Base-by-base conservation (phyloP, 768 basidiomycete genomes). In the Pleurotus tuber-regium region DNA sequence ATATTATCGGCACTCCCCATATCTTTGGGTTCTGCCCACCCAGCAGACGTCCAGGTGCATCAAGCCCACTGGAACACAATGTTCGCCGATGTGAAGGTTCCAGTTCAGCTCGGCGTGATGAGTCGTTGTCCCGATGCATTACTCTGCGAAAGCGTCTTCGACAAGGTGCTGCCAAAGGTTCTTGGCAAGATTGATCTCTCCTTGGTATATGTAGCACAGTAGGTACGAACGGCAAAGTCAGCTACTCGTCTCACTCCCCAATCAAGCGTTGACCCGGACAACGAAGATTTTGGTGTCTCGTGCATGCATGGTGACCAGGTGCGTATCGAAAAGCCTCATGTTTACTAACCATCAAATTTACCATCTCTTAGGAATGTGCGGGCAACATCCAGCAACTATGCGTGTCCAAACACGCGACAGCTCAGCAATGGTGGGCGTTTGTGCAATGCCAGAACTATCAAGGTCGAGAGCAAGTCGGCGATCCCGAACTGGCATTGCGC, bases 331-430 rank as follows among this genome's bases (percentile, higher is more conserved):
- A n/a, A 7, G 41, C 18, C 2, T 19, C 41, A 8, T 24, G 18
- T 24, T 9, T 25, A 9, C 41, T 5, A 25, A 8, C 4, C 41
- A 21, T 5, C 4, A 18, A 23, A 11, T 25, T 10, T 14, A 31
- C 14, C 30, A 14, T 31, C 14, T 31, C 8, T 12, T 66, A 77
- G 47, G 94, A 98, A 67, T 97, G 94, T 61, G 82, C 82, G 11
- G 94, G 90, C 36, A 93, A 96, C 69, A 82, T 92, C 14, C 89
- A 97, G 53, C 85, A 97, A 63, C 75, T 97, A 23, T 98, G 95
- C 65, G 87, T 78, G 25, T 73, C 78, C 50, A 82, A 83, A 63
- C 75, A 89, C 54, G 70, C 77, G 19, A 67, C 70, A 33, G 57
- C 66, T 23, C 49, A 50, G n/a, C 71, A 70, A 18, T 92, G 89